phyloP scores from a whole-genome alignment of 1,139 yeast genomes.

The Magnusiomyces sp. region DNA sequence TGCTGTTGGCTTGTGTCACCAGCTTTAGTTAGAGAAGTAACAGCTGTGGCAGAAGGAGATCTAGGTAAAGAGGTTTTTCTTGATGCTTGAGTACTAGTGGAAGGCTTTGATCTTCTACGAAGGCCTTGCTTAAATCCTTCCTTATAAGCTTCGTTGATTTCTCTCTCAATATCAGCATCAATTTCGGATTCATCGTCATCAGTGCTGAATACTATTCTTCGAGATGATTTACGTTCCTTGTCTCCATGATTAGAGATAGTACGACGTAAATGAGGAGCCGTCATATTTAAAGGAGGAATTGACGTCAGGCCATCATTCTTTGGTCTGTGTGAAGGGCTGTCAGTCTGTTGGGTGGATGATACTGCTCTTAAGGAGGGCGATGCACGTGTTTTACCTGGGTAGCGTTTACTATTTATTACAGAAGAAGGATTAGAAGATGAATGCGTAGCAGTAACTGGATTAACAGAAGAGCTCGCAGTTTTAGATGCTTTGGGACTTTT shows the following conservation, averaged over 20 bases:
- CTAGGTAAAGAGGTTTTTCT: neutral
- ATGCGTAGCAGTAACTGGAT: too few relatives aligned
- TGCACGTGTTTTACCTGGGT: neutral
- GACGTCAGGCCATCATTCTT: too few relatives aligned
- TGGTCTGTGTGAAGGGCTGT: neutral
- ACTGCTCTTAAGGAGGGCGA: neutral
- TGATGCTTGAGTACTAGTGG: too few relatives aligned
- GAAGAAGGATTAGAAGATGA: neutral
- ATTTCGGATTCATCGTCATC: constrained; percentile 6
- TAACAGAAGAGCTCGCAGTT: neutral
- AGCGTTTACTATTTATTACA: neutral
- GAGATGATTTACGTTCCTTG: neutral
- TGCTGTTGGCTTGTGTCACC: too few relatives aligned
- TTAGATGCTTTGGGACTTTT: neutral
- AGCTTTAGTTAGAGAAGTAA: too few relatives aligned
- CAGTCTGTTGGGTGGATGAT: neutral
- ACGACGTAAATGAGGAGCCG: neutral
- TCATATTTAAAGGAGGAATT: neutral
- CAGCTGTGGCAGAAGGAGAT: too few relatives aligned
- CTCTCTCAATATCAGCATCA: constrained; percentile 5
- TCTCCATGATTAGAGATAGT: neutral
- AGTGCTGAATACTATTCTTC: neutral
- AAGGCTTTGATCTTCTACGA: neutral
- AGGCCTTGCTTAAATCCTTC: neutral
- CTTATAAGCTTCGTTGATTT: constrained; percentile 1